Evolutionary conservation across 352 stramenopile species (phyloP).

Genomic region (Pythium folliculosum): DNA sequence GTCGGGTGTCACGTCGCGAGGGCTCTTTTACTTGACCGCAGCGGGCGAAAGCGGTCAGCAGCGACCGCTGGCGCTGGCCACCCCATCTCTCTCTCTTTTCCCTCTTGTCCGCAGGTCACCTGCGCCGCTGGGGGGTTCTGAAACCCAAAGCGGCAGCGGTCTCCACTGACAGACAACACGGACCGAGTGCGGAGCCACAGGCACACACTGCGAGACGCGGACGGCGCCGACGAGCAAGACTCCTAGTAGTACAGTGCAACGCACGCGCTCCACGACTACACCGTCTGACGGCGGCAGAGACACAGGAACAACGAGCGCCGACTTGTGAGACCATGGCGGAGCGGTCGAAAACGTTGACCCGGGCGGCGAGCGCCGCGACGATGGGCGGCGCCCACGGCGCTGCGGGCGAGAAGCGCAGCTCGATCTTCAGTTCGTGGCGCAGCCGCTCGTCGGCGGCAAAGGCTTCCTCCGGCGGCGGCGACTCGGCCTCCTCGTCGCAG

Average conservation of each 20-base stretch:
- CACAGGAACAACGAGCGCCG: too few species aligned
- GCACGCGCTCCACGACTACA: too few species aligned
- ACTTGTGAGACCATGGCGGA: conserved; percentile 8
- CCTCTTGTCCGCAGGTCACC: conserved; percentile 4
- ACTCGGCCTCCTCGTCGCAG: not conserved
- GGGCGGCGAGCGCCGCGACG: conserved; percentile 19
- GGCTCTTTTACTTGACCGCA: not conserved
- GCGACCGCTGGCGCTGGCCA: not conserved
- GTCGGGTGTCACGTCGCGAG: not conserved
- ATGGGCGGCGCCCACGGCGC: conserved; percentile 6
- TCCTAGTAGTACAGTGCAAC: not conserved
- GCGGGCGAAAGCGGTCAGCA: not conserved
- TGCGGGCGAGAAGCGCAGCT: conserved; percentile 1
- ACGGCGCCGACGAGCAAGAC: not conserved
- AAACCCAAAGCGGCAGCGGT: too few species aligned
- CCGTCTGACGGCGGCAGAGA: not conserved
- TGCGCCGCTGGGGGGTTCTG: too few species aligned
- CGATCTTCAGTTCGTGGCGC: conserved; percentile 26
- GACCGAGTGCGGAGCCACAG: too few species aligned
- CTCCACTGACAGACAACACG: too few species aligned
- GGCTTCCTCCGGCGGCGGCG: not conserved
- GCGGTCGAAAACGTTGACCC: conserved; percentile 13
- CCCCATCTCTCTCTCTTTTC: not conserved
- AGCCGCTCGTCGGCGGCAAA: conserved; percentile 5
- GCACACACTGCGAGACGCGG: not conserved